Percentiles rank a stretch among this genome's conserved stretches.
These are phyloP conservation scores for Leonotis leonurus DNA, from an alignment of 257 asterid species.

Conservation along the genomic window DNA sequence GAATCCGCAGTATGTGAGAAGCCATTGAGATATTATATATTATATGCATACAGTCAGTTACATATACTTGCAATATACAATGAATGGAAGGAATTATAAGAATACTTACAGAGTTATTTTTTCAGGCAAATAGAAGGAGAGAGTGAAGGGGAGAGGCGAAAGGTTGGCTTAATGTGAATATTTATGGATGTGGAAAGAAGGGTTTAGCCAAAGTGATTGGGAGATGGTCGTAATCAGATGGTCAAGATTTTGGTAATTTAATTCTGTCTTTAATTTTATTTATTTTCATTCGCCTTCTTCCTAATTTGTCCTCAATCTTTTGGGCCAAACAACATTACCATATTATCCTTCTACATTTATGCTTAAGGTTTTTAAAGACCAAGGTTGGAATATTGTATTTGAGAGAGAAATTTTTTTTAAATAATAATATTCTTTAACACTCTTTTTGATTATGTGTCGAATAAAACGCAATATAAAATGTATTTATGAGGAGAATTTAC, in stretches of 20 bases:
- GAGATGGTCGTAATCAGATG: constrained; percentile 24
- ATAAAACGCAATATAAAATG: too few relatives aligned
- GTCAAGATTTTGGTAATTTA: constrained; percentile 19
- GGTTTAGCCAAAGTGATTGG: constrained; percentile 22
- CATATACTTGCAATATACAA: not conserved
- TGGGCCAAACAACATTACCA: not conserved
- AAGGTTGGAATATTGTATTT: too few relatives aligned
- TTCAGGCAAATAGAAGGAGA: not conserved
- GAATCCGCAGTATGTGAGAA: not conserved
- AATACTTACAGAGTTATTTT: constrained; percentile 28
- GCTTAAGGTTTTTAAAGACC: too few relatives aligned
- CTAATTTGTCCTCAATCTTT: constrained; percentile 4
- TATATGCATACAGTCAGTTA: not conserved
- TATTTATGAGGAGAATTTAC: too few relatives aligned
- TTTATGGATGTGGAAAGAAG: constrained; percentile 21
- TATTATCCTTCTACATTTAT: not conserved
- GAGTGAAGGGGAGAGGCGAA: not conserved
- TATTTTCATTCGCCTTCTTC: not conserved
- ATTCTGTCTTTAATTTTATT: too few relatives aligned
- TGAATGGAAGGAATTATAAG: not conserved
- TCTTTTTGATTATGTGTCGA: too few relatives aligned
- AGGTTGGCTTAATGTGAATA: not conserved
- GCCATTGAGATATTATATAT: too few relatives aligned
- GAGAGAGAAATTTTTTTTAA: too few relatives aligned
- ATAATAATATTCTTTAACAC: too few relatives aligned